Conservation (phyloP, 805 yeast species). For the Lipomyces lipofer region DNA sequence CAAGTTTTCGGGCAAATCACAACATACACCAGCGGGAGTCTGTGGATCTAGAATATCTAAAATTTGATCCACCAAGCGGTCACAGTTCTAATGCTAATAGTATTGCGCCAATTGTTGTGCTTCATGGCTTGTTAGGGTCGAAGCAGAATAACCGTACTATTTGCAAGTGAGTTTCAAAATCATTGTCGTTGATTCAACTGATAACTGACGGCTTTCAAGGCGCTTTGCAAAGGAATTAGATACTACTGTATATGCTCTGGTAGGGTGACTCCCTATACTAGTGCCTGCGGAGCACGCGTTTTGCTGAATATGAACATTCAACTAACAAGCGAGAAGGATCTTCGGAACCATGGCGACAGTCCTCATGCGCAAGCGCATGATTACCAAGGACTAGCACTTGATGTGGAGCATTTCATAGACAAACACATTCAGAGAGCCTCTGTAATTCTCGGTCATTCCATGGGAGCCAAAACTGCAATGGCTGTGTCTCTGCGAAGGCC, state of each 20-base stretch:
- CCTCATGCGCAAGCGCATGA: slow-evolving; percentile 74
- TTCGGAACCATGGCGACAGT: slow-evolving; percentile 91
- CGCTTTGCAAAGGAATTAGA: slow-evolving; percentile 41
- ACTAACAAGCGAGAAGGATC: slow-evolving; percentile 45
- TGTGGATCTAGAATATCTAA: slow-evolving; percentile 45
- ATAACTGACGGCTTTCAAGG: too few species aligned
- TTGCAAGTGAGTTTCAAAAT: slow-evolving; percentile 65
- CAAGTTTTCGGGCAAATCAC: too few species aligned
- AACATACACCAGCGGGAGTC: too few species aligned
- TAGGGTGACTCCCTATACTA: slow-evolving; percentile 13
- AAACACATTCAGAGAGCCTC: slow-evolving; percentile 44
- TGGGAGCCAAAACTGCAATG: slow-evolving; percentile 94
- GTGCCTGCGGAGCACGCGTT: not conserved
- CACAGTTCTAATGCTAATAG: slow-evolving; percentile 1
- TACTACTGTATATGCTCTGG: slow-evolving; percentile 40
- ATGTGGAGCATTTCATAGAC: slow-evolving; percentile 70
- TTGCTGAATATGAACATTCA: not conserved
- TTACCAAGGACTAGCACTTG: slow-evolving; percentile 80
- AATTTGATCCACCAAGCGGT: slow-evolving; percentile 40
- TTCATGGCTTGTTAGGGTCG: slow-evolving; percentile 90
- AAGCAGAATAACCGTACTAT: slow-evolving; percentile 78
- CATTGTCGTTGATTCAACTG: too few species aligned
- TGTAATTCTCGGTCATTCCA: slow-evolving; percentile 46
- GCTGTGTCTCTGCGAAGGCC: slow-evolving; percentile 72
- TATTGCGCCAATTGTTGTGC: slow-evolving; percentile 62